Conservation (phyloP, 108 stramenopile species). For the Fragilaria crotonensis region DNA sequence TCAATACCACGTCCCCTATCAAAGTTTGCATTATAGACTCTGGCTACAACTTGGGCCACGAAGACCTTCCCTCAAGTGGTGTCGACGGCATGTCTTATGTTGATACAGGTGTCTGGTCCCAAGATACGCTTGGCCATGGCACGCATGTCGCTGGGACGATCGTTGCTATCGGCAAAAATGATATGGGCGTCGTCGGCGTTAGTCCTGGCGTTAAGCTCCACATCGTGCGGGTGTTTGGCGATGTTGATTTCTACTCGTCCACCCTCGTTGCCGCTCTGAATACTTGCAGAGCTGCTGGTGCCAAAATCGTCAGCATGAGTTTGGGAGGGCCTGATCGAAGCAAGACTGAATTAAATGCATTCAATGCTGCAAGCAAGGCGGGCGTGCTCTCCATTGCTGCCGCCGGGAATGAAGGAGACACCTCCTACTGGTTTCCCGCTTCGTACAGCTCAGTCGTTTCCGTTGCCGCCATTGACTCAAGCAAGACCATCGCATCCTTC, state of each 20-base stretch:
- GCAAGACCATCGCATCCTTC: constrained; percentile 11
- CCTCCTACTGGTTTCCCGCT: constrained; percentile 24
- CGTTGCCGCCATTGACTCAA: constrained; percentile 27
- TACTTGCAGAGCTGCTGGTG: constrained; percentile 17
- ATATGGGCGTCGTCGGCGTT: constrained; percentile 16
- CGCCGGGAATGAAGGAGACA: constrained; percentile 30
- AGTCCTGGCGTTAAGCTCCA: too few relatives aligned
- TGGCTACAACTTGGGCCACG: background rate
- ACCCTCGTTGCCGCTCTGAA: constrained; percentile 16
- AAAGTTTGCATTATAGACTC: constrained; percentile 1
- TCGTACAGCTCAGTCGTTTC: constrained; percentile 24
- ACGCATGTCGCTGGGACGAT: constrained; percentile 65
- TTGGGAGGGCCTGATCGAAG: constrained; percentile 18
- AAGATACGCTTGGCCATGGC: constrained; percentile 33
- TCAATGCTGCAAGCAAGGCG: constrained; percentile 4
- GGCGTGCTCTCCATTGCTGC: constrained; percentile 31
- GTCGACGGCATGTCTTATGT: too few relatives aligned
- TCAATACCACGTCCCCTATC: too few relatives aligned
- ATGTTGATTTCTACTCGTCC: constrained; percentile 10
- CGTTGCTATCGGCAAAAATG: constrained; percentile 32
- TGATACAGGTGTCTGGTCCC: constrained; percentile 16
- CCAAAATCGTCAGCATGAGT: constrained; percentile 35
- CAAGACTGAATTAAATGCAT: constrained; percentile 10
- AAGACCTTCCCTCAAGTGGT: background rate
- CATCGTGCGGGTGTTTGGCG: background rate